Base-by-base conservation (phyloP, 768 basidiomycete species). In the Rhodotorula graminis region DNA sequence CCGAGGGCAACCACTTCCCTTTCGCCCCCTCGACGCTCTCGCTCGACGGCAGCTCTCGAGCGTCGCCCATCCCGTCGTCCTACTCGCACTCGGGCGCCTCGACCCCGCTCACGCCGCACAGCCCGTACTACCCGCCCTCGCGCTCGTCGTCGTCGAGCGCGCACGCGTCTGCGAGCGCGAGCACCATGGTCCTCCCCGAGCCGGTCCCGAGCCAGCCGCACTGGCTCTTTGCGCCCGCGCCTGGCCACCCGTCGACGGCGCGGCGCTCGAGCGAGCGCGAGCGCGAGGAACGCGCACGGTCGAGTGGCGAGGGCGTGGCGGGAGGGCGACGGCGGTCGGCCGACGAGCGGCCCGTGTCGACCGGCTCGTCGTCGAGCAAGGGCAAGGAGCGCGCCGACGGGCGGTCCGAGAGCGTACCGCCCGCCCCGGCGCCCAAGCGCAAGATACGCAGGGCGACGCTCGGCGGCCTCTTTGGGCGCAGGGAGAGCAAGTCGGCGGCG, bases 391-490 rank as follows among this genome's bases (percentile, higher is more conserved):
- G 31, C 37, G 56, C 8, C 31, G 31, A 61, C 12, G 44, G 37
- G 11, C 31, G 31, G 10, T 49, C 47, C 2, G 37, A 5, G 59
- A 60, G 56, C 16, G 56, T 37, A 8, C 56, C 56, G 33, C 56
- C 33, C 31, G 56, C 40, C 10, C 37, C 44, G 42, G 42, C 56
- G 57, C 63, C 63, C 57, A 67, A 67, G 57, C 15, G 21, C 4
- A 67, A 58, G 63, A 65, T 63, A 59, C 37, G 71, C 21, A 33
- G 71, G 53, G 71, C 67, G n/a, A 72, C 71, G 16, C 44, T 72
- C 29, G 67, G 71, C 44, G 66, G 58, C 16, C n/a, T 72, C 11
- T 72, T 72, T 16, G 71, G 67, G 5, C 18, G 53, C 14, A 61
- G 29, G 52, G 67, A 61, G 14, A 6, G 50, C 18, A 52, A 63